A percentile compares a stretch with the other conserved stretches of the same genome.
Conservation (phyloP, 306 rosid species). For the Dalbergia cochinchinensis region DNA sequence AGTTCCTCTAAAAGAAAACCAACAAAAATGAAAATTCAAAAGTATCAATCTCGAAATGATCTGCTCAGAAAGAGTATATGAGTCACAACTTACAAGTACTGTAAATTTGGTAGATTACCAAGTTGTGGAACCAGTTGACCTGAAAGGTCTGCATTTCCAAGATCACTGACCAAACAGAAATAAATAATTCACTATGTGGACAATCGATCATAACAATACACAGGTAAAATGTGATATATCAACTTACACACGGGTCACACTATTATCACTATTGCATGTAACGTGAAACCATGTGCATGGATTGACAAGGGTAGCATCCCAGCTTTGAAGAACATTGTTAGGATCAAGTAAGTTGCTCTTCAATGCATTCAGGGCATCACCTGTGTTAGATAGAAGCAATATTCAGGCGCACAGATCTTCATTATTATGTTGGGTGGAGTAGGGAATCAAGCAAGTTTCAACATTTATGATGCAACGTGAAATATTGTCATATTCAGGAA, state of each 20-base stretch:
- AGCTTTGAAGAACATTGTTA: constrained; percentile 85
- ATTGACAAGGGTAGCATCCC: constrained; percentile 94
- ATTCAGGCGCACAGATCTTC: constrained; percentile 39
- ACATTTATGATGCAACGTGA: constrained; percentile 22
- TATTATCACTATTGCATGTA: constrained; percentile 78
- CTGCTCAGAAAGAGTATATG: constrained; percentile 4
- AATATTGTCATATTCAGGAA: constrained; percentile 22
- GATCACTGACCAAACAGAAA: constrained; percentile 73
- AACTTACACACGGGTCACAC: constrained; percentile 98
- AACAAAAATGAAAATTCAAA: constrained; percentile 2
- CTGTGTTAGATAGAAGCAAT: constrained; percentile 56
- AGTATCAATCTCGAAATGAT: neutral
- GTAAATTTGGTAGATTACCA: constrained; percentile 75
- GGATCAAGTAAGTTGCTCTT: constrained; percentile 83
- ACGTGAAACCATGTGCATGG: constrained; percentile 99
- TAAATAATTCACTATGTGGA: constrained; percentile 2
- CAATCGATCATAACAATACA: constrained; percentile 22
- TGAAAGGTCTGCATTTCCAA: constrained; percentile 92
- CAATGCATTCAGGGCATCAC: constrained; percentile 91
- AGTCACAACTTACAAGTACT: constrained; percentile 83
- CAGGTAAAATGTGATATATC: constrained; percentile 18
- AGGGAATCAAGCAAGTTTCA: constrained; percentile 5
- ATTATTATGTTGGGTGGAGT: constrained; percentile 10
- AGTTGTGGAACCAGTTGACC: constrained; percentile 82
- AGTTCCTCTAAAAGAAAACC: constrained; percentile 5